A percentile compares a stretch with the other conserved stretches of the same genome.
These are phyloP conservation scores for Inga oerstediana DNA, from an alignment of 306 rosid species.

Conservation along the genomic window DNA sequence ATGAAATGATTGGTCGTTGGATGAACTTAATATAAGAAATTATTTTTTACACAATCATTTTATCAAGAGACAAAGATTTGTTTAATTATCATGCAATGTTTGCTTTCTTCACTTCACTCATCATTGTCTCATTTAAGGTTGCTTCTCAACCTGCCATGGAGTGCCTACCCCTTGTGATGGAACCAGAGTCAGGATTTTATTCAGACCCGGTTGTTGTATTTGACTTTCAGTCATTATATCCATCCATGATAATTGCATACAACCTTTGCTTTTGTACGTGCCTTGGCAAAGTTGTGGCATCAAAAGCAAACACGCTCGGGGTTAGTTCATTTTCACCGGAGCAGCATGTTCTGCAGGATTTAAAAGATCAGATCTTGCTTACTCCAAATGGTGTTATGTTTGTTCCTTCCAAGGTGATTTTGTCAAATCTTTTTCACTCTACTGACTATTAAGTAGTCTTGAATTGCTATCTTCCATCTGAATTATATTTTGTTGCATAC, in stretches of 20 bases:
- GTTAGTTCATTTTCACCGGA: slow-evolving; percentile 79
- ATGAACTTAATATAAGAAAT: neutral
- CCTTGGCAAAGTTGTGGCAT: slow-evolving; percentile 75
- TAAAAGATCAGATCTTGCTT: slow-evolving; percentile 76
- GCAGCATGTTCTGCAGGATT: slow-evolving; percentile 52
- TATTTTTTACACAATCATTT: neutral
- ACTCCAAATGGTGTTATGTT: slow-evolving; percentile 97
- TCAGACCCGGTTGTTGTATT: slow-evolving; percentile 90
- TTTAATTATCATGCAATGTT: neutral
- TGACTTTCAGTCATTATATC: slow-evolving; percentile 96
- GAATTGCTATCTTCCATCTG: neutral
- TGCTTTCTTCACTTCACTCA: slow-evolving; percentile 28
- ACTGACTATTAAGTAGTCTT: slow-evolving; percentile 1
- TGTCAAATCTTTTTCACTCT: slow-evolving; percentile 1
- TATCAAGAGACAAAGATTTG: neutral
- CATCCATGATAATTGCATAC: slow-evolving; percentile 98
- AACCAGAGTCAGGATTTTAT: slow-evolving; percentile 96
- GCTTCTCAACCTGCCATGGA: slow-evolving; percentile 99
- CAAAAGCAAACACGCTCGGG: slow-evolving; percentile 78
- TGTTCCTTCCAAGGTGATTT: slow-evolving; percentile 76
- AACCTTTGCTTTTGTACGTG: slow-evolving; percentile 94
- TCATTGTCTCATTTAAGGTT: slow-evolving; percentile 62
- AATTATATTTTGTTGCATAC: neutral
- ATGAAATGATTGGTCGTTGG: neutral
- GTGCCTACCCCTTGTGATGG: slow-evolving; percentile 97